Evolutionary conservation across 345 rosid genomes (phyloP).

Genomic region (Eucalyptus tenuipes): DNA sequence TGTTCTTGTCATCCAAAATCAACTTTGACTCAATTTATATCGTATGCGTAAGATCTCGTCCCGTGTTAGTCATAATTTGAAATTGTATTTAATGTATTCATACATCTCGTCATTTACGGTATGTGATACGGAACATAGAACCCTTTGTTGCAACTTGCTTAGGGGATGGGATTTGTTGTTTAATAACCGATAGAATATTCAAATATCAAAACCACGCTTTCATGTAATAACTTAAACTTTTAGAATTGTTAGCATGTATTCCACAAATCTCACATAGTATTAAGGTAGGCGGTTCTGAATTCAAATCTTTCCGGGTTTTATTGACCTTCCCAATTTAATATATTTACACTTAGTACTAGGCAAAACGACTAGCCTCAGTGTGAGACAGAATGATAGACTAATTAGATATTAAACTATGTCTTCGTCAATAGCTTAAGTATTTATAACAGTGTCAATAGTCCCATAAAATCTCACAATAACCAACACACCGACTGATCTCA

Average conservation of each 20-base stretch:
- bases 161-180: not conserved
- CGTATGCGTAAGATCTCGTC: not conserved
- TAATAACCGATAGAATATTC: no score
- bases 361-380: fast-evolving
- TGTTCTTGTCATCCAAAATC: not conserved
- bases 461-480: no score
- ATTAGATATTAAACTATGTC: no score
- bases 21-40: not conserved
- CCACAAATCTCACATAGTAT: not conserved
- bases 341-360: no score
- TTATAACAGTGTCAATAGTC: not conserved
- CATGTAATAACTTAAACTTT: no score
- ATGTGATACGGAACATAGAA: not conserved
- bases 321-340: no score
- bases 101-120: not conserved
- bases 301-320: fast-evolving
- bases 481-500: not conserved
- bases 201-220: no score
- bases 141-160: not conserved
- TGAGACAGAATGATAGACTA: not conserved
- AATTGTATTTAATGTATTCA: not conserved
- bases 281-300: fast-evolving
- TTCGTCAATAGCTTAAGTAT: not conserved
- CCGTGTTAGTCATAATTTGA: no score
- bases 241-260: not conserved